Evolutionary conservation across 2,329 filamentous ascomycete species (phyloP), one percentile per base, ranked within the genome.

Genomic region (Colletotrichum musae): DNA sequence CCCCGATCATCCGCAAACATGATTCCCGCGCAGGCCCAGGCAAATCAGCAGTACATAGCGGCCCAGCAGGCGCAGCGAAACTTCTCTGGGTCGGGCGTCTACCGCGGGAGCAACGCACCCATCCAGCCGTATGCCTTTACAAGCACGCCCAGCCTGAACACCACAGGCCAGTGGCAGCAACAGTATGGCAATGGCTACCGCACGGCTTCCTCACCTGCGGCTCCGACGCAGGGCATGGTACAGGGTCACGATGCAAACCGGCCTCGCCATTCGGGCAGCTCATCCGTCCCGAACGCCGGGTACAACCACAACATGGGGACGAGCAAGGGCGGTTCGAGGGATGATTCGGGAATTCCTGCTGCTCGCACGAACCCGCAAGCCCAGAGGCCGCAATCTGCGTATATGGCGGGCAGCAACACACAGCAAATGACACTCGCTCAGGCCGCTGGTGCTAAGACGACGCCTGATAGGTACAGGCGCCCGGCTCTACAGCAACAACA

Each of bases 391-490:
- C 85, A 85, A 72, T 81, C 84, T 13, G 76, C 81, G 5, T 81
- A 82, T 36, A 59, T 83, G 26, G 80, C 81, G 50, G 75, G 75
- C 51, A 76, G 80, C 4, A 73, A 82, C 50, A 66, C 62, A 13
- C 80, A 78, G 24, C 85, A 85, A 73, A 86, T 89, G 57, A 87
- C 81, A 72, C 90, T 78, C 81, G 86, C 73, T 76, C 91, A 81
- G 80, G 86, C 91, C 50, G 84, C 86, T 4, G 84, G 89, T 24
- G 80, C 84, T 53, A 94, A 94, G 75, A 85, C 91, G 24, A 90
- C 93, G 1, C 93, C 94, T 1, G 94, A 97, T 78, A 90, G 95
- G 68, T 98, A 98, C 78, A 89, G 94, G 74, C 91, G 94, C 58
- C 80, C 86, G 69, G 86, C 86, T 64, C 84, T 87, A 67, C 87